Conservation (phyloP, 2,329 filamentous ascomycete genomes). For the Alternaria gaisen region DNA sequence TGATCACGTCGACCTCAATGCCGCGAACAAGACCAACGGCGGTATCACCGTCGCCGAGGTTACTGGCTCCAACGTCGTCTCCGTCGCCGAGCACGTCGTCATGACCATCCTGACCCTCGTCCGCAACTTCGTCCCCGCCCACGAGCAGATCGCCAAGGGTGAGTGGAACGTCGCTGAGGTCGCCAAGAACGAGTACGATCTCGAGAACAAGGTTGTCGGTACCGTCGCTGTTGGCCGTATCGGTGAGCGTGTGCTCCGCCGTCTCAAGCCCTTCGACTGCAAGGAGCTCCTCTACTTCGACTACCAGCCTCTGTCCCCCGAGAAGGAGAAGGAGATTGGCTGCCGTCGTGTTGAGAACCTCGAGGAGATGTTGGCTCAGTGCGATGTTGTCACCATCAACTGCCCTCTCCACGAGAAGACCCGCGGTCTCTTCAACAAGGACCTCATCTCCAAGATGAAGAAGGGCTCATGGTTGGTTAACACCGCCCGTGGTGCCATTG, state of each 20-base stretch:
- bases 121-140: conserved; percentile 97
- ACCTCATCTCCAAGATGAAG: conserved; percentile 99
- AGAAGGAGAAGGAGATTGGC: conserved; percentile 95
- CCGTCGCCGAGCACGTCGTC: conserved; percentile 97
- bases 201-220: conserved; percentile 96
- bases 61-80: conserved; percentile 97
- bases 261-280: conserved; percentile 98
- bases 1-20: conserved; percentile 96
- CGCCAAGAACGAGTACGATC: conserved; percentile 98
- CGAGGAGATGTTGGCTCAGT: conserved; percentile 93
- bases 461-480: conserved; percentile 96
- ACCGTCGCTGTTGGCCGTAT: conserved; percentile 98
- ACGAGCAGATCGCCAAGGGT: conserved; percentile 88
- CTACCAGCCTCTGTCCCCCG: conserved; percentile 90
- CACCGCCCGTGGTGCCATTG: conserved; percentile 97
- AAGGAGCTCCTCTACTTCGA: conserved; percentile 99
- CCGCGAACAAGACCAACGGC: conserved; percentile 97
- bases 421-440: conserved; percentile 96
- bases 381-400: conserved; percentile 99
- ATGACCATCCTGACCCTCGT: conserved; percentile 98
- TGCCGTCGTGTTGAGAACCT: conserved; percentile 86
- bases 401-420: conserved; percentile 99
- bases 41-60: conserved; percentile 97
- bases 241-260: conserved; percentile 94
- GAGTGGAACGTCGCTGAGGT: conserved; percentile 96